Evolutionary conservation across 1,139 yeast species (phyloP).

Genomic region (Geotrichum restrictum): DNA sequence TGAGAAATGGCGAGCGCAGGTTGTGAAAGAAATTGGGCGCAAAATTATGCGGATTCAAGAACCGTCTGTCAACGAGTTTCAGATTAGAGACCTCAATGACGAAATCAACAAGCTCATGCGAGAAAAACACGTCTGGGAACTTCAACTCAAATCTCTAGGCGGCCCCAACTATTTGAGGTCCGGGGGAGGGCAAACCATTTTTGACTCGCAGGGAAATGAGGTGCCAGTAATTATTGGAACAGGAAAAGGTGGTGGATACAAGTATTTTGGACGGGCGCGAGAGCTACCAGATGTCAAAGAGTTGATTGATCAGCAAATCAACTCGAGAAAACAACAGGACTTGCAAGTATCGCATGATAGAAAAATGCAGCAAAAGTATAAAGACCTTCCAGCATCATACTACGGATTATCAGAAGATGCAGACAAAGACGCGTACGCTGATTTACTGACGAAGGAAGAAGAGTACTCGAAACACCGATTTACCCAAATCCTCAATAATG

Average conservation of each 20-base stretch:
- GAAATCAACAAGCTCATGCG: constrained; percentile 63
- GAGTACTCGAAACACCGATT: constrained; percentile 25
- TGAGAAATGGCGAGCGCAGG: constrained; percentile 69
- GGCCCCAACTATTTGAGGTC: constrained; percentile 57
- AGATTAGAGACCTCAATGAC: constrained; percentile 71
- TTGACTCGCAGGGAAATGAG: constrained; percentile 34
- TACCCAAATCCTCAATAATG: constrained; percentile 19
- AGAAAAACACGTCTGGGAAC: constrained; percentile 75
- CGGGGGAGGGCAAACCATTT: constrained; percentile 23
- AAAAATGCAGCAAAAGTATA: constrained; percentile 24
- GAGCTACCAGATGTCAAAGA: constrained; percentile 73
- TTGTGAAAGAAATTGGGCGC: constrained; percentile 60
- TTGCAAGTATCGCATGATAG: constrained; percentile 30
- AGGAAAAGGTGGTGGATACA: constrained; percentile 48
- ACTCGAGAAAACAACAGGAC: constrained; percentile 23
- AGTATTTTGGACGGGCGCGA: constrained; percentile 80
- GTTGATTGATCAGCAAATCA: constrained; percentile 41
- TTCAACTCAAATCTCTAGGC: constrained; percentile 62
- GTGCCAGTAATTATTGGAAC: constrained; percentile 26
- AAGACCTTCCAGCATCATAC: constrained; percentile 41
- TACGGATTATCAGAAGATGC: constrained; percentile 49
- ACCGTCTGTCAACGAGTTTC: constrained; percentile 52
- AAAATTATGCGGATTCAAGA: constrained; percentile 66
- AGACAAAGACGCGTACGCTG: constrained; percentile 17
- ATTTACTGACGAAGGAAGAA: constrained; percentile 32